Evolutionary conservation across 2,329 filamentous ascomycete genomes (phyloP).

Genomic region (Aspergillus chevalieri): DNA sequence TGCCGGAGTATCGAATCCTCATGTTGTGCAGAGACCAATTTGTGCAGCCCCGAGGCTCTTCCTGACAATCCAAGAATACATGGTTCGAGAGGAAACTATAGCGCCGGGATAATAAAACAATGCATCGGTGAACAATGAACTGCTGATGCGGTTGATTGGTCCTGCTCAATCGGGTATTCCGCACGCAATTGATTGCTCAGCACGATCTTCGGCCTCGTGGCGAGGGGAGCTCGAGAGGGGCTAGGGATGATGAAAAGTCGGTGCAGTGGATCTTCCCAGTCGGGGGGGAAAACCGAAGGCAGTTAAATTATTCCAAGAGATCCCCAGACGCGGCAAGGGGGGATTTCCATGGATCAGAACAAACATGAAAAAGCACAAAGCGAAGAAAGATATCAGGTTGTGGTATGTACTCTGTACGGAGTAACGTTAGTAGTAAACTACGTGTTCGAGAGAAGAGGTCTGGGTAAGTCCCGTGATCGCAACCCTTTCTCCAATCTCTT

Average conservation of each 20-base stretch:
- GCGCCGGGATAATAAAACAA: too few relatives aligned
- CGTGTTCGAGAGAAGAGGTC: neutral
- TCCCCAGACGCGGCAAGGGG: neutral
- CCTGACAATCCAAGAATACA: too few relatives aligned
- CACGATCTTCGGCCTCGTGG: neutral
- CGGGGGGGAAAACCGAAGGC: neutral
- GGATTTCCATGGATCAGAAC: neutral
- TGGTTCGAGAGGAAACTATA: too few relatives aligned
- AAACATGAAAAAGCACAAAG: neutral
- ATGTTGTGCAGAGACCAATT: neutral
- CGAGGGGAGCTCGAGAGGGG: neutral
- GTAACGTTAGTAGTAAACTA: too few relatives aligned
- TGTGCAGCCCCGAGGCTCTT: too few relatives aligned
- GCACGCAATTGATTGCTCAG: neutral
- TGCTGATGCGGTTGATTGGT: neutral
- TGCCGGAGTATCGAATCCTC: neutral
- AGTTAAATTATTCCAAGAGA: neutral
- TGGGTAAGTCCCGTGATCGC: neutral
- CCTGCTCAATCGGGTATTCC: neutral
- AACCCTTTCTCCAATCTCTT: neutral
- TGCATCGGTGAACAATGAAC: neutral
- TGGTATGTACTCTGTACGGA: too few relatives aligned
- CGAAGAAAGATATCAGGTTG: neutral
- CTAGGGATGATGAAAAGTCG: neutral
- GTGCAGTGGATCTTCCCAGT: neutral